Evolutionary conservation across 306 rosid species (phyloP).

Genomic region (Cucurbita pepo): DNA sequence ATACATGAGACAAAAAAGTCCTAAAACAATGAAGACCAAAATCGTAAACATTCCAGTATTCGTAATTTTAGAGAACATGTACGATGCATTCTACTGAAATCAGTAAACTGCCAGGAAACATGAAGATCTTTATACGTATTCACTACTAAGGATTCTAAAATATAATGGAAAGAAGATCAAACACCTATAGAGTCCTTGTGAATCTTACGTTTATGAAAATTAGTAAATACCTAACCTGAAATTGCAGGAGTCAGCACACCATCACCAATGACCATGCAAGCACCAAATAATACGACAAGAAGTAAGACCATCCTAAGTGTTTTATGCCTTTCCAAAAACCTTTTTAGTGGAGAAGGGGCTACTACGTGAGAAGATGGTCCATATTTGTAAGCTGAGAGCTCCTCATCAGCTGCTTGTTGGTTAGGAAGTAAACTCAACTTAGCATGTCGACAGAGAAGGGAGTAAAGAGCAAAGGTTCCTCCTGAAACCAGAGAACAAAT

Average conservation of each 20-base stretch:
- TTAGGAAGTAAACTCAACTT: slow-evolving; percentile 75
- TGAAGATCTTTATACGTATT: background rate
- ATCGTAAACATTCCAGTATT: background rate
- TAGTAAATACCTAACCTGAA: slow-evolving; percentile 37
- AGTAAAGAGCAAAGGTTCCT: slow-evolving; percentile 83
- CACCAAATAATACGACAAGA: slow-evolving; percentile 58
- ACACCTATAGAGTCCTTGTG: background rate
- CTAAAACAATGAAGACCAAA: background rate
- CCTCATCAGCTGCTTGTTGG: slow-evolving; percentile 90
- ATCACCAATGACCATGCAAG: slow-evolving; percentile 86
- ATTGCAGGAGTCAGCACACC: slow-evolving; percentile 88
- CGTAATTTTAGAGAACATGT: background rate
- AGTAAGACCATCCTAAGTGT: slow-evolving; percentile 52
- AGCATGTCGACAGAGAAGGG: slow-evolving; percentile 73
- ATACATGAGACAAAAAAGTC: background rate
- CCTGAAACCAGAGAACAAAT: slow-evolving; percentile 28
- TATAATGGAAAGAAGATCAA: background rate
- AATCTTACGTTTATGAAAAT: background rate
- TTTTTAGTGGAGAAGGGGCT: slow-evolving; percentile 42
- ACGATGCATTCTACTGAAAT: background rate
- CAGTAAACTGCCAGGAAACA: background rate
- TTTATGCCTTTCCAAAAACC: slow-evolving; percentile 69
- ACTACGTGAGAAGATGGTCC: slow-evolving; percentile 50
- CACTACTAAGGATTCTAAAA: background rate
- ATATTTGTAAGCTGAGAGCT: slow-evolving; percentile 57